phyloP scores from a whole-genome alignment of 2,329 filamentous ascomycete species.

The Neonectria coccinea region DNA sequence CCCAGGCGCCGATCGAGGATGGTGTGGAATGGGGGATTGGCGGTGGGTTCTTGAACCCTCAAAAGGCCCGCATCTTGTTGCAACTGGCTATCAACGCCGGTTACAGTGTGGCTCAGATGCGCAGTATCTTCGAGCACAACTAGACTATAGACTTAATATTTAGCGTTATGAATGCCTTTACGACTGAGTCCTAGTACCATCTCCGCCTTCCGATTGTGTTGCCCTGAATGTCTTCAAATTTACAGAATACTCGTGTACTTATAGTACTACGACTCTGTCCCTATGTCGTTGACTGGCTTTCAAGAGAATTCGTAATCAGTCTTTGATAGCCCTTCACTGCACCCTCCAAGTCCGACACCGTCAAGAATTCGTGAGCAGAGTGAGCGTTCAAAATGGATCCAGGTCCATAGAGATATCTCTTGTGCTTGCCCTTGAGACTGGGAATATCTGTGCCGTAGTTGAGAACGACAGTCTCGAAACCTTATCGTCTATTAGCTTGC shows the following conservation, averaged over 20 bases:
- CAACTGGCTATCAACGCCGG: constrained; percentile 51
- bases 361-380: constrained; percentile 80
- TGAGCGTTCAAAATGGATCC: constrained; percentile 84
- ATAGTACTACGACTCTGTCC: not conserved
- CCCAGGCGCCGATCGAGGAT: constrained; percentile 45
- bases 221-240: not conserved
- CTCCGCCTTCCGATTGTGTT: not conserved
- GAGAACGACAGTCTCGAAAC: constrained; percentile 80
- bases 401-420: constrained; percentile 70
- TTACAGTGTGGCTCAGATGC: constrained; percentile 30
- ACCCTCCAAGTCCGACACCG: constrained; percentile 76
- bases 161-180: not conserved
- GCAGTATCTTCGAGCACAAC: constrained; percentile 16
- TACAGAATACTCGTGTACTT: not conserved
- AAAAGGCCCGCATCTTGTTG: constrained; percentile 64
- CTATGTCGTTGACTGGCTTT: constrained; percentile 14
- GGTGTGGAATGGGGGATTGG: constrained; percentile 53
- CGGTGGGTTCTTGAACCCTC: constrained; percentile 65
- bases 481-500: constrained; percentile 39
- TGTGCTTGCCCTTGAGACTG: constrained; percentile 73
- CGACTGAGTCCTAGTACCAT: not conserved
- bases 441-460: constrained; percentile 94
- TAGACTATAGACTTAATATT: not conserved
- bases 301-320: constrained; percentile 66
- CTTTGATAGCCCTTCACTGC: constrained; percentile 81